Evolutionary conservation across 1,139 yeast species (phyloP).

Genomic region (Pichia sp.): DNA sequence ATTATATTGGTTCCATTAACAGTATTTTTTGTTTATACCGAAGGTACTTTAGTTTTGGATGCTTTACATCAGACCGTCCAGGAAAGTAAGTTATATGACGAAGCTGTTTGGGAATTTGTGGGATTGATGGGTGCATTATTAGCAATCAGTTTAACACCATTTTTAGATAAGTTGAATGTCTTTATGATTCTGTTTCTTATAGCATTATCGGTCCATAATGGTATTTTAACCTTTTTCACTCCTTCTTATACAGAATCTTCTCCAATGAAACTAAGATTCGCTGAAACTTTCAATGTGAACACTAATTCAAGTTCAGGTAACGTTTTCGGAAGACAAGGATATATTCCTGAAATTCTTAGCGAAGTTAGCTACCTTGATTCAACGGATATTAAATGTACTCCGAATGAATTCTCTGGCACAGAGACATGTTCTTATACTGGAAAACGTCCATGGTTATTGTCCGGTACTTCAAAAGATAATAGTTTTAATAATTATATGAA

Average conservation of each 20-base stretch:
- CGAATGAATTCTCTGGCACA: slow-evolving; percentile 36
- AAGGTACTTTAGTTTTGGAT: slow-evolving; percentile 49
- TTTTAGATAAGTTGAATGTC: slow-evolving; percentile 61
- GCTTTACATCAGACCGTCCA: slow-evolving; percentile 67
- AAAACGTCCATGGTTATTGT: slow-evolving; percentile 46
- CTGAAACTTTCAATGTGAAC: slow-evolving; percentile 48
- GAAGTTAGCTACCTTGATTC: slow-evolving; percentile 57
- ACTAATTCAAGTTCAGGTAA: slow-evolving; percentile 29
- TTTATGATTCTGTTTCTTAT: slow-evolving; percentile 37
- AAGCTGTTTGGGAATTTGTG: slow-evolving; percentile 42
- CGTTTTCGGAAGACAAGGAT: slow-evolving; percentile 49
- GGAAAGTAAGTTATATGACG: slow-evolving; percentile 48
- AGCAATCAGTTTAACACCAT: slow-evolving; percentile 60
- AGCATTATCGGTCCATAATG: slow-evolving; percentile 30
- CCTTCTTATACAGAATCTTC: slow-evolving; percentile 51
- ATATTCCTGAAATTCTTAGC: slow-evolving; percentile 36
- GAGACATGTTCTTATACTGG: slow-evolving; percentile 51
- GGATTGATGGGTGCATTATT: slow-evolving; percentile 36
- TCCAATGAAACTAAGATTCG: slow-evolving; percentile 67
- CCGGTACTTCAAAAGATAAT: slow-evolving; percentile 33
- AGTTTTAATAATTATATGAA: slow-evolving; percentile 40
- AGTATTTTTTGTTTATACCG: slow-evolving; percentile 43
- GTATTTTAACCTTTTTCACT: slow-evolving; percentile 30
- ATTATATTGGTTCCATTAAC: slow-evolving; percentile 62
- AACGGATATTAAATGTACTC: slow-evolving; percentile 33